These are phyloP conservation scores for Apiospora malaysiana DNA, from an alignment of 2,329 filamentous ascomycete genomes.

Conservation along the genomic window DNA sequence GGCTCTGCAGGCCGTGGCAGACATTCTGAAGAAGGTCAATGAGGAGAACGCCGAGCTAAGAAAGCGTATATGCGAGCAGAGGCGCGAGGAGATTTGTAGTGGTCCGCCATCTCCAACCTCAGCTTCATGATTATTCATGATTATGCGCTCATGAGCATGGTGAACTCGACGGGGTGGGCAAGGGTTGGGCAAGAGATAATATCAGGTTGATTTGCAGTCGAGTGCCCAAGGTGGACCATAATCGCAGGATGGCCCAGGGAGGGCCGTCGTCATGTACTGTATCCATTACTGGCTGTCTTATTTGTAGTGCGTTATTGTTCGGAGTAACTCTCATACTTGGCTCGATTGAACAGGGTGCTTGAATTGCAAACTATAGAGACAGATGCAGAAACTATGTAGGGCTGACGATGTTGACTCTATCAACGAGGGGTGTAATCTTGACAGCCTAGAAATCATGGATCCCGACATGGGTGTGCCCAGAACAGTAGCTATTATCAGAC, in stretches of 20 bases:
- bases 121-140: too few species aligned
- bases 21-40: constrained; percentile 15
- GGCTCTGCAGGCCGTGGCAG: constrained; percentile 4
- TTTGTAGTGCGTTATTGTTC: neutral
- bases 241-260: neutral
- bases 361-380: neutral
- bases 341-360: neutral
- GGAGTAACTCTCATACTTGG: neutral
- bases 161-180: neutral
- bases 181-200: neutral
- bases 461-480: constrained; percentile 3
- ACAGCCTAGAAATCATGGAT: neutral
- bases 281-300: neutral
- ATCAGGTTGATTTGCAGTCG: neutral
- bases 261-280: constrained; percentile 8
- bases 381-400: neutral
- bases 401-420: constrained; percentile 2
- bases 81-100: constrained; percentile 7
- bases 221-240: neutral
- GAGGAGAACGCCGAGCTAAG: constrained; percentile 18
- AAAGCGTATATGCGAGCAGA: neutral
- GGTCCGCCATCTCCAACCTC: neutral
- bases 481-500: neutral
- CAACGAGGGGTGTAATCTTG: neutral
- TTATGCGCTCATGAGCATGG: neutral